Percentiles rank a stretch among this genome's conserved stretches.
phyloP scores from a whole-genome alignment of 306 rosid genomes.

The Cucurbita ficifolia region DNA sequence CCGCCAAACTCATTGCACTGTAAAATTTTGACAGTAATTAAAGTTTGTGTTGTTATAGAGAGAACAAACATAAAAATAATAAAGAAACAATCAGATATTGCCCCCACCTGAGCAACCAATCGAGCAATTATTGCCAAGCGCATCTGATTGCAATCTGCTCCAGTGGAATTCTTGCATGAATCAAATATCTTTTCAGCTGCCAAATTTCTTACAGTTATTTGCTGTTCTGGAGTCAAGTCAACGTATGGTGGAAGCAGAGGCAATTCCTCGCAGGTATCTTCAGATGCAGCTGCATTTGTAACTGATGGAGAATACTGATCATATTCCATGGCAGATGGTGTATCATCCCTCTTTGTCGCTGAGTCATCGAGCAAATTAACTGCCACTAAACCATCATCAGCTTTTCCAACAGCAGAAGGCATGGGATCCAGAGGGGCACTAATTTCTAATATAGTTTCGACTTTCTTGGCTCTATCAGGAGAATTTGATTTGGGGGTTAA shows the following conservation, averaged over 20 bases:
- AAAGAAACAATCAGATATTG: slow-evolving; percentile 1
- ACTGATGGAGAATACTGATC: slow-evolving; percentile 45
- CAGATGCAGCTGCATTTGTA: slow-evolving; percentile 42
- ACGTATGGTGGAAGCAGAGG: slow-evolving; percentile 66
- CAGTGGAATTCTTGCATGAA: slow-evolving; percentile 43
- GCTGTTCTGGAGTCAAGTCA: slow-evolving; percentile 63
- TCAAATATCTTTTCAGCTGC: slow-evolving; percentile 61
- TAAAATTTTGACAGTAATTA: neutral
- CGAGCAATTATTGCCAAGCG: slow-evolving; percentile 78
- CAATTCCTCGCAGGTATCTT: slow-evolving; percentile 66
- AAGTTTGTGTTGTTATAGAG: neutral
- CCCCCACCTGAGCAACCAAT: slow-evolving; percentile 80
- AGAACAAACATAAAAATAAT: neutral
- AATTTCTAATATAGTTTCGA: slow-evolving; percentile 17
- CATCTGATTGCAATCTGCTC: slow-evolving; percentile 54
- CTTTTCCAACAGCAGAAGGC: slow-evolving; percentile 24
- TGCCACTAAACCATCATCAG: slow-evolving; percentile 35
- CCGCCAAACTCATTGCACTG: neutral
- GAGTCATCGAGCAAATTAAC: slow-evolving; percentile 26
- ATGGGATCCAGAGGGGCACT: slow-evolving; percentile 28
- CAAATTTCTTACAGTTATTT: slow-evolving; percentile 39
- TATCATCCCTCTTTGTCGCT: slow-evolving; percentile 32
- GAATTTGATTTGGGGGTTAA: slow-evolving; percentile 24
- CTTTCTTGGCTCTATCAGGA: slow-evolving; percentile 39
- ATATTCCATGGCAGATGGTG: slow-evolving; percentile 36